Percentiles rank a stretch among this genome's conserved stretches.
These are phyloP conservation scores for Ascosphaera acerosa DNA, from an alignment of 2,329 filamentous ascomycete species.

Conservation along the genomic window DNA sequence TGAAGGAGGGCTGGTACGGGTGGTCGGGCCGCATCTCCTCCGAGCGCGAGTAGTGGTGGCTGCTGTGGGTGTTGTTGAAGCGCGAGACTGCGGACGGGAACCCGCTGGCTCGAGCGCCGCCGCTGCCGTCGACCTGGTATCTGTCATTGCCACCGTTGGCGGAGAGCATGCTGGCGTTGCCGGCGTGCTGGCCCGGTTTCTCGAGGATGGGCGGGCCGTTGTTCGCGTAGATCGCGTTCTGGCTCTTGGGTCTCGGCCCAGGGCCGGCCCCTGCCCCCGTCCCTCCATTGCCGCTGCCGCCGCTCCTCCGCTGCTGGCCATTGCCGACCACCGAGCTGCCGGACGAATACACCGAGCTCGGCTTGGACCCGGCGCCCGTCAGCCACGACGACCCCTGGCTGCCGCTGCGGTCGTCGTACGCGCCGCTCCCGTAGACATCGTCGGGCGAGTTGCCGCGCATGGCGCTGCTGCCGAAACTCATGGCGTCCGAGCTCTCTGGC, in stretches of 20 bases:
- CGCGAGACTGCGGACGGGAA: no score
- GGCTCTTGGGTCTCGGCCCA: background rate
- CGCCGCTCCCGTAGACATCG: background rate
- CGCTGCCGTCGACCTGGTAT: background rate
- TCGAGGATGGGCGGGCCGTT: background rate
- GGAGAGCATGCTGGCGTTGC: no score
- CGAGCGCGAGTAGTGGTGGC: background rate
- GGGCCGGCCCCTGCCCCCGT: no score
- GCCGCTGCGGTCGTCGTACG: background rate
- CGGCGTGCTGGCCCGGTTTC: background rate
- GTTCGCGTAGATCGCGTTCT: background rate
- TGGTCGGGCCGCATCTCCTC: background rate
- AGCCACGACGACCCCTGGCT: background rate
- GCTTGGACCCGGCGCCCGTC: background rate
- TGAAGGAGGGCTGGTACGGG: constrained; percentile 1
- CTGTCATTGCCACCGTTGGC: background rate
- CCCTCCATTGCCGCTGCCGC: background rate
- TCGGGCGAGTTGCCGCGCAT: background rate
- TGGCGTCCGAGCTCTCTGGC: background rate
- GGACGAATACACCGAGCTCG: background rate
- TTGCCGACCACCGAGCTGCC: background rate
- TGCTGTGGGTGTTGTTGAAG: background rate
- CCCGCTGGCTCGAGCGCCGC: no score
- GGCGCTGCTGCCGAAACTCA: background rate
- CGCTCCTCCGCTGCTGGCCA: background rate